Percentiles rank a stretch among this genome's conserved stretches.
Evolutionary conservation across 2,329 filamentous ascomycete species (phyloP).

Genomic region (Phyllosticta capitalensis): DNA sequence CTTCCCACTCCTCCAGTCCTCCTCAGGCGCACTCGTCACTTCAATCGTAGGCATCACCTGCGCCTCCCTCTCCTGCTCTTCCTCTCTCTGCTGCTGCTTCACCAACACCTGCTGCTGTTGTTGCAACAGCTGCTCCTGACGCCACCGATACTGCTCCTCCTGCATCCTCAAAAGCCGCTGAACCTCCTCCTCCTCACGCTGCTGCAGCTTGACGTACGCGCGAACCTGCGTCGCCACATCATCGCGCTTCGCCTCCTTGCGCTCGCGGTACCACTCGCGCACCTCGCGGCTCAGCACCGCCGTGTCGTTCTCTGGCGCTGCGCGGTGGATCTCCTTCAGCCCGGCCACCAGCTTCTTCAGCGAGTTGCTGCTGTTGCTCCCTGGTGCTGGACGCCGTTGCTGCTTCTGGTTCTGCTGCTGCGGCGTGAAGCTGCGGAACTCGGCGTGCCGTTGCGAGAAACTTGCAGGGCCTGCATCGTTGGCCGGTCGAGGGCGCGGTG

Average conservation of each 20-base stretch:
- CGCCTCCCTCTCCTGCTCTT: no score
- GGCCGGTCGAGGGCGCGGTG: neutral
- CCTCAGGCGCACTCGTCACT: neutral
- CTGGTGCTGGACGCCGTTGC: neutral
- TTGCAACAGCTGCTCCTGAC: neutral
- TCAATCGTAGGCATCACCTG: neutral
- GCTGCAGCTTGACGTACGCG: neutral
- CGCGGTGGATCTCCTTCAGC: neutral
- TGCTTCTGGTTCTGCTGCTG: neutral
- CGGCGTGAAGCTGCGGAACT: neutral
- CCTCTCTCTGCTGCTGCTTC: neutral
- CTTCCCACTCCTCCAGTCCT: neutral
- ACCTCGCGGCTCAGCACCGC: neutral
- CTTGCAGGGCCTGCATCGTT: neutral
- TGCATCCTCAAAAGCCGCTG: neutral
- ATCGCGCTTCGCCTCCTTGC: neutral
- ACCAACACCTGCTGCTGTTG: neutral
- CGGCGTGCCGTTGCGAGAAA: neutral
- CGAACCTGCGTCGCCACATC: neutral
- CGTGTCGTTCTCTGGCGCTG: neutral
- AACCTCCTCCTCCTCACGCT: neutral
- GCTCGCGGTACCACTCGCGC: neutral
- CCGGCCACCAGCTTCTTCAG: neutral
- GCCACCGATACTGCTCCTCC: neutral
- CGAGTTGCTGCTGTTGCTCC: neutral